These are phyloP conservation scores for Beauveria pseudobassiana DNA, from an alignment of 2,329 filamentous ascomycete species.

Conservation along the genomic window DNA sequence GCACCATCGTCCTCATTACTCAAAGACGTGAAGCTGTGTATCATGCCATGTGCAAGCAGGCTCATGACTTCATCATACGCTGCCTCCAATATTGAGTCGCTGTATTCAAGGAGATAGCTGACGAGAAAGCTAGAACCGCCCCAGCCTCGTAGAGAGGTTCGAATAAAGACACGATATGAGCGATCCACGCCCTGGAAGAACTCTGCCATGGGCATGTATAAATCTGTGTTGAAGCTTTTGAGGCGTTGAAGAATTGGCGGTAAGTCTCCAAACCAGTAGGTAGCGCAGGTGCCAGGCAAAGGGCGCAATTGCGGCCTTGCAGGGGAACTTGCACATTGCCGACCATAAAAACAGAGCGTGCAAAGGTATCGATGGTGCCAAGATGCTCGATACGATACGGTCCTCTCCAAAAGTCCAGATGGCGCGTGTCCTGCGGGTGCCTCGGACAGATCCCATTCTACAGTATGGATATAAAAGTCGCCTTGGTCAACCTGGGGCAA, in stretches of 20 bases:
- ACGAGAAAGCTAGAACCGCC: conserved; percentile 11
- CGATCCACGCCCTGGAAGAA: conserved; percentile 9
- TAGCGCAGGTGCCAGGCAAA: conserved; percentile 1
- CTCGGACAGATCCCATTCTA: conserved; percentile 13
- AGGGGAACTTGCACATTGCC: conserved; percentile 11
- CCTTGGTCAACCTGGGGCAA: conserved; percentile 11
- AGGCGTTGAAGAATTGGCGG: conserved; percentile 11
- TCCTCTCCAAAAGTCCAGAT: conserved; percentile 15
- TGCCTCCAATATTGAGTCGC: conserved; percentile 1
- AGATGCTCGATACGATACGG: conserved; percentile 8
- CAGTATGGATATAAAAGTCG: conserved; percentile 8
- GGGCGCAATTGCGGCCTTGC: background rate
- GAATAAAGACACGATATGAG: conserved; percentile 14
- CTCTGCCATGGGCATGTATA: conserved; percentile 11
- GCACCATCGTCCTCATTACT: conserved; percentile 10
- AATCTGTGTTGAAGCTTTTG: conserved; percentile 10
- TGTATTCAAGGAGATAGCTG: conserved; percentile 14
- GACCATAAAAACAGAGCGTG: conserved; percentile 15
- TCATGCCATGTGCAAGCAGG: conserved; percentile 15
- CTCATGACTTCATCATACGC: conserved; percentile 6
- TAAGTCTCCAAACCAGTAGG: conserved; percentile 15
- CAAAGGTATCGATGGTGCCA: conserved; percentile 7
- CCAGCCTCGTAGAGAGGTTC: conserved; percentile 8
- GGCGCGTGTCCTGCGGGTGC: conserved; percentile 13
- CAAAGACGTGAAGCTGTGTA: conserved; percentile 13